Percentiles rank a stretch among this genome's conserved stretches.
Conservation (phyloP, 495 filamentous ascomycete genomes). For the Tricharina praecox region DNA sequence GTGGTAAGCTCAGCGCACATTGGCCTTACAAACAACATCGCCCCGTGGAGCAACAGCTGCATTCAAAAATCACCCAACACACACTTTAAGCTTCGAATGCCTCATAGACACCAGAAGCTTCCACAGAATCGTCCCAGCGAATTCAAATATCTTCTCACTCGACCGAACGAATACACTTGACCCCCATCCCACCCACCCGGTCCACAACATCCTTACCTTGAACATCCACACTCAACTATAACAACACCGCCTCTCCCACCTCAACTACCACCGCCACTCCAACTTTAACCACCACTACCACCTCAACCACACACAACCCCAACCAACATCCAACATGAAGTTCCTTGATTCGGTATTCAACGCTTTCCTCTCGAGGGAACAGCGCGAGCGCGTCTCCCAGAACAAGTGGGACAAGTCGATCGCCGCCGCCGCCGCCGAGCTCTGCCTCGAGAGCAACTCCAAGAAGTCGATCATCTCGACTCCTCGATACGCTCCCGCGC, state of each 20-base stretch:
- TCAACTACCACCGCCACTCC: not conserved
- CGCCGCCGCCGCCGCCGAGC: slow-evolving; percentile 14
- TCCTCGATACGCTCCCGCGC: slow-evolving; percentile 14
- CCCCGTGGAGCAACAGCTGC: no score
- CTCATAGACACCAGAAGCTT: not conserved
- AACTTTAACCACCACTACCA: slow-evolving; percentile 4
- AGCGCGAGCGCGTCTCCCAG: slow-evolving; percentile 22
- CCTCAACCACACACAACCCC: no score
- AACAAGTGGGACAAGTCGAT: slow-evolving; percentile 22
- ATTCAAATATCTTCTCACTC: not conserved
- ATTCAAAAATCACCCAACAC: no score
- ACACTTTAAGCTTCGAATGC: slow-evolving; percentile 6
- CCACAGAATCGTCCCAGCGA: not conserved
- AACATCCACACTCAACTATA: no score
- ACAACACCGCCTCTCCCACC: not conserved
- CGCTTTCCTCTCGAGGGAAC: slow-evolving; percentile 20
- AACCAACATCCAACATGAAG: no score
- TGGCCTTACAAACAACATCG: no score
- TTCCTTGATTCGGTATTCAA: slow-evolving; percentile 22
- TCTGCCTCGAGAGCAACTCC: slow-evolving; percentile 13
- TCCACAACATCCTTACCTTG: no score
- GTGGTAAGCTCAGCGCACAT: no score
- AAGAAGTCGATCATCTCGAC: slow-evolving; percentile 5
- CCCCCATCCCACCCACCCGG: no score
- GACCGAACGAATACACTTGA: slow-evolving; percentile 2